Conservation (phyloP, 305 asterid genomes). For the Fraxinus baroniana region DNA sequence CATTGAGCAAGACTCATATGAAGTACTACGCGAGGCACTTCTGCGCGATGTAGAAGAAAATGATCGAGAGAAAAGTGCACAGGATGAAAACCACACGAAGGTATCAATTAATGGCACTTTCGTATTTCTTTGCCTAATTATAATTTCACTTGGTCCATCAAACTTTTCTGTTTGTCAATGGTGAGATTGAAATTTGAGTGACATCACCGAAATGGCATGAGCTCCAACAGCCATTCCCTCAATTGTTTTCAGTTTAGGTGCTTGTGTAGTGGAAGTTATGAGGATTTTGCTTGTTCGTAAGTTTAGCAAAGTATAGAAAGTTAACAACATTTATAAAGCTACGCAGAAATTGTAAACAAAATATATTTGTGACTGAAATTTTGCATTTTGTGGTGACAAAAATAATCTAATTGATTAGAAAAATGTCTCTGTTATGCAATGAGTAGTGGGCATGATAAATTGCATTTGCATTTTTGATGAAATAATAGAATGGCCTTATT, state of each 20-base stretch:
- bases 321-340: background rate
- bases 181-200: background rate
- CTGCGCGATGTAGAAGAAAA: conserved; percentile 22
- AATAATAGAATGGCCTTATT: background rate
- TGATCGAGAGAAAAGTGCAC: background rate
- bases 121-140: background rate
- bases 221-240: background rate
- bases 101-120: background rate
- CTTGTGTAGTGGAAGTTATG: background rate
- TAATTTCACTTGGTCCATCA: background rate
- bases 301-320: background rate
- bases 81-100: background rate
- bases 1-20: conserved; percentile 28
- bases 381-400: background rate
- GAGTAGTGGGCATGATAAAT: background rate
- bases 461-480: background rate
- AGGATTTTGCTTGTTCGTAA: background rate
- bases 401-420: background rate
- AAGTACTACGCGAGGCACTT: conserved; percentile 31
- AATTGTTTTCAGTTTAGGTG: background rate
- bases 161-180: background rate
- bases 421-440: background rate
- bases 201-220: background rate
- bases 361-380: background rate
- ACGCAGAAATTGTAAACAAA: background rate